These are phyloP conservation scores for Lachnellula suecica DNA, from an alignment of 2,329 filamentous ascomycete genomes.

Conservation along the genomic window DNA sequence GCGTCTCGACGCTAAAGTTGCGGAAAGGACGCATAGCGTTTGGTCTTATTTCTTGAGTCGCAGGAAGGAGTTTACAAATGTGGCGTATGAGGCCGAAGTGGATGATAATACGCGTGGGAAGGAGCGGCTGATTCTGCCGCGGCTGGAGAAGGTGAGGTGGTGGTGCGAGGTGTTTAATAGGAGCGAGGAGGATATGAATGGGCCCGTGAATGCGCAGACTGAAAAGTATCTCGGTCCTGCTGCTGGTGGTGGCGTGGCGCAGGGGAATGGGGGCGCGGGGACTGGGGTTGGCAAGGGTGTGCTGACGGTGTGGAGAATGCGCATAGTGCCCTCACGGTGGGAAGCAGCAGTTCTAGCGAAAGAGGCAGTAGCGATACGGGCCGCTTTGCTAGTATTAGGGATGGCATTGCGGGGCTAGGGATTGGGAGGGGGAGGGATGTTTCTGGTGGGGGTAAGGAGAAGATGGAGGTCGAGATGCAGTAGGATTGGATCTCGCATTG, in stretches of 20 bases:
- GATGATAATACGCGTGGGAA: conserved; percentile 79
- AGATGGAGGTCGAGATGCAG: conserved; percentile 51
- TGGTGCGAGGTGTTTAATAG: conserved; percentile 88
- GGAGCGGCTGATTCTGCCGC: conserved; percentile 82
- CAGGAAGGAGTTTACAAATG: conserved; percentile 78
- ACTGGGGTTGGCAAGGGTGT: conserved; percentile 14
- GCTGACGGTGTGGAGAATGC: conserved; percentile 29
- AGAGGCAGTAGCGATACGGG: conserved; percentile 28
- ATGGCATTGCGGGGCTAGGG: conserved; percentile 44
- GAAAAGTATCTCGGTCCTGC: conserved; percentile 24
- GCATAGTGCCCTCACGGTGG: conserved; percentile 14
- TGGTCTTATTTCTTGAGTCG: conserved; percentile 95
- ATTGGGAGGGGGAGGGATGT: conserved; percentile 35
- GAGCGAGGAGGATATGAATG: conserved; percentile 91
- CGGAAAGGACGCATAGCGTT: conserved; percentile 77
- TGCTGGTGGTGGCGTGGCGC: neutral
- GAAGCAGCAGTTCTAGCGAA: neutral
- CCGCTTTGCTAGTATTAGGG: conserved; percentile 41
- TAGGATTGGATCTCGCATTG: conserved; percentile 21
- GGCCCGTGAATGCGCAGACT: conserved; percentile 52
- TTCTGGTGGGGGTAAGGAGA: conserved; percentile 22
- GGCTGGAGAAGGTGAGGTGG: conserved; percentile 79
- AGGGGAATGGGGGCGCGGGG: neutral
- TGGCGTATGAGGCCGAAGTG: conserved; percentile 68
- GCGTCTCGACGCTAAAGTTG: conserved; percentile 66